Evolutionary conservation across 192 early-diverging fungal genomes (phyloP).

Genomic region (Polychytrium aggregatum): DNA sequence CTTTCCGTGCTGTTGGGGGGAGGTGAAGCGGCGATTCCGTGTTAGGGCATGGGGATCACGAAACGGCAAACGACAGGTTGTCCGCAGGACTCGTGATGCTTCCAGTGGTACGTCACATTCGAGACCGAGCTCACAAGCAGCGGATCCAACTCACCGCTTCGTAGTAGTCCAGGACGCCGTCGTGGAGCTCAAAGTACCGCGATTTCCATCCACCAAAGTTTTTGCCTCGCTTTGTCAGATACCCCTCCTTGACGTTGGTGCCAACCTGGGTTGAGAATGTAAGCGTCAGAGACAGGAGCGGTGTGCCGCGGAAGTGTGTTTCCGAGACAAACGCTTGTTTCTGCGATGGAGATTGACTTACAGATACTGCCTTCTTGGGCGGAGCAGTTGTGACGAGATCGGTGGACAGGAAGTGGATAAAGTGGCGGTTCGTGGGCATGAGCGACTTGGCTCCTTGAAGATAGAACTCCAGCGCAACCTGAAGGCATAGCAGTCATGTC

Average conservation of each 20-base stretch:
- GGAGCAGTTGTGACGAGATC: slow-evolving; percentile 26
- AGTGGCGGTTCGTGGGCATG: slow-evolving; percentile 31
- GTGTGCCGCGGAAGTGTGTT: no score
- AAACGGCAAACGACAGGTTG: no score
- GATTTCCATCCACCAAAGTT: slow-evolving; percentile 97
- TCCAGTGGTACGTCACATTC: not conserved
- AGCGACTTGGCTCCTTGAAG: slow-evolving; percentile 56
- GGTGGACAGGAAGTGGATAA: slow-evolving; percentile 63
- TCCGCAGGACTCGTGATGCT: no score
- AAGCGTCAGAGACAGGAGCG: no score
- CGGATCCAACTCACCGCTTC: no score
- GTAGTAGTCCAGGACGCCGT: slow-evolving; percentile 61
- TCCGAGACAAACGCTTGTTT: no score
- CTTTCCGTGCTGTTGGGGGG: slow-evolving; percentile 50
- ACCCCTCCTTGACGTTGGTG: slow-evolving; percentile 58
- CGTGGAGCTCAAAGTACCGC: slow-evolving; percentile 58
- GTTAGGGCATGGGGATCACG: not conserved
- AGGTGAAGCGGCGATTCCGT: not conserved
- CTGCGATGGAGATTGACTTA: no score
- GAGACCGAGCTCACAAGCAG: no score
- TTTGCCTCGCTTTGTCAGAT: no score
- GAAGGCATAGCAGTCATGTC: no score
- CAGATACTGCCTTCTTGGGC: no score
- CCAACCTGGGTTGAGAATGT: no score
- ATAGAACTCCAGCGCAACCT: slow-evolving; percentile 69